phyloP scores from a whole-genome alignment of 2,329 filamentous ascomycete genomes.

The Aspergillus felis region DNA sequence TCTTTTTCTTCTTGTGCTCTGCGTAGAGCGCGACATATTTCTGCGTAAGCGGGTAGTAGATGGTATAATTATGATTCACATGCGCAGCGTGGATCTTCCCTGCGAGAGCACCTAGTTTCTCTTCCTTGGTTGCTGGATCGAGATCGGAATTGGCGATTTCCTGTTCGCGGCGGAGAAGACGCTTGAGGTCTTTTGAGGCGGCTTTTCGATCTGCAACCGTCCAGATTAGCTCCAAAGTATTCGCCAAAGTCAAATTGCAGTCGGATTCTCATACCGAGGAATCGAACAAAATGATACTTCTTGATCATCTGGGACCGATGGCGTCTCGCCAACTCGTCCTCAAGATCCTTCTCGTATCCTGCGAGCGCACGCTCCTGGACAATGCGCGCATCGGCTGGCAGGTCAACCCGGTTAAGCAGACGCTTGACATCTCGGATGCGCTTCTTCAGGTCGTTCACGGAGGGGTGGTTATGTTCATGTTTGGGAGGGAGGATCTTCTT shows the following conservation, averaged over 20 bases:
- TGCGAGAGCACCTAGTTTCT: conserved; percentile 21
- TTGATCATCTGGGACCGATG: conserved; percentile 54
- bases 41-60: conserved; percentile 58
- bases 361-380: conserved; percentile 58
- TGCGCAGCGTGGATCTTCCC: conserved; percentile 46
- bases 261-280: conserved; percentile 45
- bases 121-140: conserved; percentile 24
- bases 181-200: conserved; percentile 38
- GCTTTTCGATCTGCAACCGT: conserved; percentile 36
- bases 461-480: conserved; percentile 28
- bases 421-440: conserved; percentile 55
- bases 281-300: conserved; percentile 64
- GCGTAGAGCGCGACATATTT: conserved; percentile 58
- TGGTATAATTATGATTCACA: conserved; percentile 60
- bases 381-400: conserved; percentile 54
- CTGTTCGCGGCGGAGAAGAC: conserved; percentile 36
- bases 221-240: conserved; percentile 6
- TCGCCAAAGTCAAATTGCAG: background rate
- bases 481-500: conserved; percentile 25
- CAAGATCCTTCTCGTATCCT: conserved; percentile 54
- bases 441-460: conserved; percentile 51
- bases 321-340: conserved; percentile 46
- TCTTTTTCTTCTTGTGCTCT: conserved; percentile 28
- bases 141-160: conserved; percentile 29
- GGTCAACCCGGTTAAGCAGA: conserved; percentile 45